A percentile compares a stretch with the other conserved stretches of the same genome.
These are phyloP conservation scores for Escovopsis sp. DNA, from an alignment of 2,329 filamentous ascomycete genomes.

Conservation along the genomic window DNA sequence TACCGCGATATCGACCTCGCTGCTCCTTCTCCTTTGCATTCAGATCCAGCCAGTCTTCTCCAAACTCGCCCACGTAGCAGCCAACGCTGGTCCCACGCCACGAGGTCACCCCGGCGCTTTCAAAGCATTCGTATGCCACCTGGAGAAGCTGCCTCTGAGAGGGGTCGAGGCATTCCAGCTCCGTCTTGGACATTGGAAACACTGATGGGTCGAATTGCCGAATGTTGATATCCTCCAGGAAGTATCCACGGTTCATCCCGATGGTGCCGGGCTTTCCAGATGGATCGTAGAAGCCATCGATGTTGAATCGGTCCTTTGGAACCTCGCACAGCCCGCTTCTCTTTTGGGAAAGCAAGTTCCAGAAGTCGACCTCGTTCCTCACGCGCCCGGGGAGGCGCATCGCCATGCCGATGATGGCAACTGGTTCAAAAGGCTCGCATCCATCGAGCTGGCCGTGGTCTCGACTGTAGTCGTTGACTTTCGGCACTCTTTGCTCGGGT, in stretches of 20 bases:
- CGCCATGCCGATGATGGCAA: constrained; percentile 27
- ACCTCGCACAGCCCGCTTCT: constrained; percentile 4
- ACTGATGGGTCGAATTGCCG: constrained; percentile 12
- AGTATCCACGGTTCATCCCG: constrained; percentile 10
- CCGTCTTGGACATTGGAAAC: constrained; percentile 11
- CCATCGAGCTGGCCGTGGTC: too few species aligned
- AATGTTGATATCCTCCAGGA: constrained; percentile 10
- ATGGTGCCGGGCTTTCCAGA: constrained; percentile 1
- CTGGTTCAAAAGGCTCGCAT: constrained; percentile 9
- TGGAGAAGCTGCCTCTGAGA: constrained; percentile 18
- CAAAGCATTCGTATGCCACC: constrained; percentile 11
- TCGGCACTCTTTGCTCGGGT: too few species aligned
- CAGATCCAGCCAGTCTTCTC: constrained; percentile 6
- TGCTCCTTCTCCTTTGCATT: constrained; percentile 4
- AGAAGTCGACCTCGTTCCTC: constrained; percentile 22
- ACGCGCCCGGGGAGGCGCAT: constrained; percentile 25
- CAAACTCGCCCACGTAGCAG: constrained; percentile 7
- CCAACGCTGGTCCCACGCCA: constrained; percentile 3
- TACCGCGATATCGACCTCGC: constrained; percentile 7
- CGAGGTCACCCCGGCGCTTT: constrained; percentile 4
- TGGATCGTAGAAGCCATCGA: constrained; percentile 6
- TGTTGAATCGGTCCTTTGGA: constrained; percentile 7
- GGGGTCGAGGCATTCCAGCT: constrained; percentile 17
- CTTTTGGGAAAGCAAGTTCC: constrained; percentile 18
- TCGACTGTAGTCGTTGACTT: too few species aligned